Base-by-base conservation (phyloP, 345 rosid genomes). In the Gossypium stocksii region DNA sequence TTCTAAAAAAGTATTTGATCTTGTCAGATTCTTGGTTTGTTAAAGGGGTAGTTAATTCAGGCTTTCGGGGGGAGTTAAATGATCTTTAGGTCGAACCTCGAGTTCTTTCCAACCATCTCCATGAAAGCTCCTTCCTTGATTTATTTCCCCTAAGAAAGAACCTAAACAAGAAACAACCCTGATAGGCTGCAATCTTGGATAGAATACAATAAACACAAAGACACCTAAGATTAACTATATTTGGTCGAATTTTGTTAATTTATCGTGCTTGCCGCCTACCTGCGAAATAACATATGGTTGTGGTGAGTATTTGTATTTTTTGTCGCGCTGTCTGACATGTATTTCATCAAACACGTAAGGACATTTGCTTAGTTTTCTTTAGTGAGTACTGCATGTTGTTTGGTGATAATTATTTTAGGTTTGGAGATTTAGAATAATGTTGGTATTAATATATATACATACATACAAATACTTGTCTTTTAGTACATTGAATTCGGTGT, bases 291-390 rank as follows among this genome's bases (percentile, higher is more conserved):
- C 70, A 66, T 5, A 34, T 13, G 34, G 12, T 45, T 66, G 71
- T 45, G 71, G 19, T 66, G 34, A 20, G 1, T 66, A 45, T 19
- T 45, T 66, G 17, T 44, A 44, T 45, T 5, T 58, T 58, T 22
- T 45, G 34, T 20, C 34, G 6, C 7, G 9, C 71, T 14, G 7
- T 63, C 16, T 22, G 66, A 77, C 77, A 76, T 77, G 79, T 38
- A 61, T 15, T 78, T 41, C 79, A 48, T 73, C 71, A n/a, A 66
- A 80, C 88, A 80, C 82, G 73, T 67, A 80, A 77, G 77, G 80
- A 71, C 45, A 73, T 66, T 15, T 17, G 16, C 4, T 56, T 8
- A 59, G 6, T 34, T 23, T 52, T 25, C 17, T n/a, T 49, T 20
- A 22, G 54, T 8, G 3, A 25, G 16, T 29, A 2, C 4, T 19